Percentiles rank a stretch among this genome's conserved stretches.
Conservation (phyloP, 495 filamentous ascomycete species). For the Pseudotulostoma volvatum region DNA sequence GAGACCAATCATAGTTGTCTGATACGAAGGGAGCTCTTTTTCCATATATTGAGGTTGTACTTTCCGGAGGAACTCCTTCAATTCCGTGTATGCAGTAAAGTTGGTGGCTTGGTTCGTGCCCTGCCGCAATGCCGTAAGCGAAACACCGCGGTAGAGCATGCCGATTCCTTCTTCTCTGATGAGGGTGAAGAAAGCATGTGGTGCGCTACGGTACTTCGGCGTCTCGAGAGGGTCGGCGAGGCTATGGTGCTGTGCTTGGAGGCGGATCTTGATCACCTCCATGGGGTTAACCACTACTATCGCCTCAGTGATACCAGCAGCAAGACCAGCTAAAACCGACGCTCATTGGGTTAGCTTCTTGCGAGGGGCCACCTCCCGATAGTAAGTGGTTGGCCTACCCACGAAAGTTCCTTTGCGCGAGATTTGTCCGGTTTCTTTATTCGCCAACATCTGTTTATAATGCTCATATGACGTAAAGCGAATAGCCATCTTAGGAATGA, state of each 20-base stretch:
- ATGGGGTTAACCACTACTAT: conserved; percentile 93
- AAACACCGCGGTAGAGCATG: conserved; percentile 81
- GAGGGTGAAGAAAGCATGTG: conserved; percentile 87
- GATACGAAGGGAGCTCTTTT: conserved; percentile 59
- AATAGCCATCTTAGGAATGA: conserved; percentile 99
- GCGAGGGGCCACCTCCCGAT: neutral
- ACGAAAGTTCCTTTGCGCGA: conserved; percentile 68
- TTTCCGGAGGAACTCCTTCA: conserved; percentile 61
- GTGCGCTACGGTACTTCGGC: conserved; percentile 93
- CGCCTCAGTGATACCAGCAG: conserved; percentile 88
- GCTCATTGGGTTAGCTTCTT: neutral
- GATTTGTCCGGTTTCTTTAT: conserved; percentile 50
- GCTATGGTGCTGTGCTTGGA: conserved; percentile 92
- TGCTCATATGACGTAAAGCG: conserved; percentile 94
- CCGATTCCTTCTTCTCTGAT: conserved; percentile 77
- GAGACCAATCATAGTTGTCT: conserved; percentile 82
- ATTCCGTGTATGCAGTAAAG: conserved; percentile 94
- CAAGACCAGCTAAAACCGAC: conserved; percentile 51
- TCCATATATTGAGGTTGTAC: conserved; percentile 45
- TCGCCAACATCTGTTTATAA: conserved; percentile 72
- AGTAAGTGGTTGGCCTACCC: conserved; percentile 28
- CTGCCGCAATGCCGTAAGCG: conserved; percentile 81
- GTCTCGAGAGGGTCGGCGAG: conserved; percentile 84
- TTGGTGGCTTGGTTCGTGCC: conserved; percentile 97
- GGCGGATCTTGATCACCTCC: conserved; percentile 96